A percentile compares a stretch with the other conserved stretches of the same genome.
Conservation (phyloP, 495 filamentous ascomycete genomes). For the Penicillium samsonianum region DNA sequence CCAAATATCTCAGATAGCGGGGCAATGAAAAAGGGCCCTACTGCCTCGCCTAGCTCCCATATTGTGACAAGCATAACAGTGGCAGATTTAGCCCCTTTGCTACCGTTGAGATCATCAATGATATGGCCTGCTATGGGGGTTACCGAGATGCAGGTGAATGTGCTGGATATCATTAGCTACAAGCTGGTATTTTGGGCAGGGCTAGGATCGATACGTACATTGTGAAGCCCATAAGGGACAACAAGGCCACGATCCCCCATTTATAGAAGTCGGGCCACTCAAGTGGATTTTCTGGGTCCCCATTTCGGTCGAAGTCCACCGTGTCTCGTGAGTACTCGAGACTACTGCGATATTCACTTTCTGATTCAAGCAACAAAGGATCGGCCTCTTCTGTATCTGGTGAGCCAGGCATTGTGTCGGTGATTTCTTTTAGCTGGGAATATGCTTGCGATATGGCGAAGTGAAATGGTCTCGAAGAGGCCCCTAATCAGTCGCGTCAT, state of each 20-base stretch:
- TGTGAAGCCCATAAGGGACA: constrained; percentile 1
- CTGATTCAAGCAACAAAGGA: background rate
- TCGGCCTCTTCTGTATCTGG: background rate
- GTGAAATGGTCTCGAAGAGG: background rate
- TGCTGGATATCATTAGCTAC: background rate
- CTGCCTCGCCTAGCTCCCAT: constrained; percentile 5
- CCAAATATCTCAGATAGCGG: constrained; percentile 3
- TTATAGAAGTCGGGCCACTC: background rate
- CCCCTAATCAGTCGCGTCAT: background rate
- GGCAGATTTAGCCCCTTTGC: background rate
- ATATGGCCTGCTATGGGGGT: background rate
- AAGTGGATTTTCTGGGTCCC: constrained; percentile 1
- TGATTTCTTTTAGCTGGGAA: background rate
- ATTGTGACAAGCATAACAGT: constrained; percentile 1
- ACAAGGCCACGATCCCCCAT: constrained; percentile 1
- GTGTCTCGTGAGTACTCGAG: background rate
- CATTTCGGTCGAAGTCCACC: constrained; percentile 1
- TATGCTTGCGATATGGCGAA: background rate
- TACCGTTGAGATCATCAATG: background rate
- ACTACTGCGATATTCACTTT: background rate
- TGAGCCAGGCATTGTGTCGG: background rate
- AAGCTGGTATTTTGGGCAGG: background rate
- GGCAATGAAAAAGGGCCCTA: background rate
- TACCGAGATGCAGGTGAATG: constrained; percentile 5
- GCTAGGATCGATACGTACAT: background rate